These are phyloP conservation scores for Colletotrichum kahawae DNA, from an alignment of 2,329 filamentous ascomycete species.

Conservation along the genomic window DNA sequence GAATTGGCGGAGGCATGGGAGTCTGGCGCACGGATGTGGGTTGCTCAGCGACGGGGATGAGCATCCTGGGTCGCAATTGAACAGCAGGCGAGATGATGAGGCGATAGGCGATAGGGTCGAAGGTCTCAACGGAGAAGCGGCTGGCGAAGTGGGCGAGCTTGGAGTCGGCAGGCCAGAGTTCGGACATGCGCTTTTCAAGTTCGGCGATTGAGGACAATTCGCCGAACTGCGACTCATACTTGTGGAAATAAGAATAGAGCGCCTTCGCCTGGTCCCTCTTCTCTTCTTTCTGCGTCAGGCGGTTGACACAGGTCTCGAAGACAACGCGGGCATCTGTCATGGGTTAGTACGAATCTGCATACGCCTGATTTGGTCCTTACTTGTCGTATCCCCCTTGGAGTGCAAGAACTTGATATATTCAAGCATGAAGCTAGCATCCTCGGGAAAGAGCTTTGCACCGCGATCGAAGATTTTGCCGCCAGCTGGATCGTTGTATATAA, in stretches of 20 bases:
- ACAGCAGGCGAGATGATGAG: slow-evolving; percentile 82
- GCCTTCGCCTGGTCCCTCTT: slow-evolving; percentile 77
- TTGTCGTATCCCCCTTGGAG: slow-evolving; percentile 89
- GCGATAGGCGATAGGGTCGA: slow-evolving; percentile 82
- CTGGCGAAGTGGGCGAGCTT: slow-evolving; percentile 76
- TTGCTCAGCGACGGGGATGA: slow-evolving; percentile 61
- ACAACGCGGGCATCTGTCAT: slow-evolving; percentile 84
- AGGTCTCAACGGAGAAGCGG: slow-evolving; percentile 74
- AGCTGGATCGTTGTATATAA: slow-evolving; percentile 93
- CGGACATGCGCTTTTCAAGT: slow-evolving; percentile 89
- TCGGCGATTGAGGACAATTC: slow-evolving; percentile 90
- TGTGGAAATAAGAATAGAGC: slow-evolving; percentile 90
- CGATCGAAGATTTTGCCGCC: slow-evolving; percentile 96
- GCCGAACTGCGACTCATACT: slow-evolving; percentile 93
- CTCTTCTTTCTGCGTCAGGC: slow-evolving; percentile 78
- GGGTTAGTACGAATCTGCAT: slow-evolving; percentile 21
- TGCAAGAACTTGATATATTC: slow-evolving; percentile 97
- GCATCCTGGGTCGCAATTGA: slow-evolving; percentile 72
- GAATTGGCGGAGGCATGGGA: slow-evolving; percentile 38
- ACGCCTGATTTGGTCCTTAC: slow-evolving; percentile 56
- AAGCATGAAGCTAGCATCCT: slow-evolving; percentile 90
- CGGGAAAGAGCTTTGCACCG: slow-evolving; percentile 89
- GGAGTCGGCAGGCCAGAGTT: slow-evolving; percentile 90
- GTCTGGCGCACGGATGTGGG: slow-evolving; percentile 49
- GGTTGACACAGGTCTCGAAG: slow-evolving; percentile 92